Percentiles rank a stretch among this genome's conserved stretches.
Conservation (phyloP, 768 basidiomycete species). For the Leccinum disarticulatum region DNA sequence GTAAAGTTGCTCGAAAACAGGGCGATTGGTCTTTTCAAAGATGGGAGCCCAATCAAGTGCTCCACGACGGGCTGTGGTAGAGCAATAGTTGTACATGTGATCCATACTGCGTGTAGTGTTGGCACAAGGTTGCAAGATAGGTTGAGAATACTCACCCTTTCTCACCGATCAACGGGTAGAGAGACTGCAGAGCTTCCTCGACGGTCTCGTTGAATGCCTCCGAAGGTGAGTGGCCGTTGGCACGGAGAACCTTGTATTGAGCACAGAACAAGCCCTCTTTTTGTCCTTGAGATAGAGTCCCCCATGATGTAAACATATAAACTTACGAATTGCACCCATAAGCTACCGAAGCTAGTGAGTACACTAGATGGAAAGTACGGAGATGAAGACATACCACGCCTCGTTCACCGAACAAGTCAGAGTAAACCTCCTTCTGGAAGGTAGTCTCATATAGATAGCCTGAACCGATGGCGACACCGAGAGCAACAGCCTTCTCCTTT, state of each 20-base stretch:
- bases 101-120: conserved; percentile 67
- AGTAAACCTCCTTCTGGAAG: conserved; percentile 99
- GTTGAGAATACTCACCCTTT: conserved; percentile 63
- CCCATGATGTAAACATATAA: background rate
- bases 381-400: conserved; percentile 76
- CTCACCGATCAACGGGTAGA: conserved; percentile 94
- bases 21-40: conserved; percentile 92
- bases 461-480: conserved; percentile 93
- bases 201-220: conserved; percentile 99
- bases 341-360: conserved; percentile 48
- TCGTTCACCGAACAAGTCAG: conserved; percentile 98
- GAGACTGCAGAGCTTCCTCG: conserved; percentile 98
- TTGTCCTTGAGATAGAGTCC: conserved; percentile 6
- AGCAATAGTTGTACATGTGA: conserved; percentile 99
- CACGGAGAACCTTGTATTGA: conserved; percentile 96
- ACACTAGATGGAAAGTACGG: background rate
- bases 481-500: conserved; percentile 92
- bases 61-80: conserved; percentile 97
- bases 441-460: conserved; percentile 99
- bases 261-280: conserved; percentile 97
- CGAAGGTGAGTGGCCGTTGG: conserved; percentile 94
- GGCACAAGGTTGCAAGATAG: background rate
- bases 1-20: conserved; percentile 94
- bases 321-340: conserved; percentile 94
- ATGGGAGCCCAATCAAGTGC: conserved; percentile 99